Base-by-base conservation (phyloP, 1,139 yeast genomes). In the Taphrina communis region DNA sequence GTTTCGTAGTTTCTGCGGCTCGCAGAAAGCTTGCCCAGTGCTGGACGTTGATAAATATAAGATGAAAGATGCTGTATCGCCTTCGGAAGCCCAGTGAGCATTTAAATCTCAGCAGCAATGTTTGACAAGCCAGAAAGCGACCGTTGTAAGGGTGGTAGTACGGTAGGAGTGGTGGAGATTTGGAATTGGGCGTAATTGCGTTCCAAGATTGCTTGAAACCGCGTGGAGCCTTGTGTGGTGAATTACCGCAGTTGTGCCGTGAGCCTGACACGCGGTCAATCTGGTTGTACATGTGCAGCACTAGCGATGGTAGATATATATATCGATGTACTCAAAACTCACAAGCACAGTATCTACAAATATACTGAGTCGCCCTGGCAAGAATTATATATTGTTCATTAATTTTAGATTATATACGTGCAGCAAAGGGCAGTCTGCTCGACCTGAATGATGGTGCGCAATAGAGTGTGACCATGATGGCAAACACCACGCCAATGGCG, bases 1-100 rank as follows among this genome's bases (percentile, higher is more conserved):
- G 44, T 53, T 53, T 31, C 58, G 42, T 19, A n/a, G 2, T 44
- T 12, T 44, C 48, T 44, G 11, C 48, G 48, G 19, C 19, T 44
- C 6, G 48, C 31, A 4, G 31, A 25, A 4, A 25, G 2, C 31
- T 25, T 25, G 31, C 31, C 31, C 2, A 25, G 31, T 2, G 31
- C 31, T 25, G 31, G 31, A 25, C 31, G 31, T 4, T 25, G 31
- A 25, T 25, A 25, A 25, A 25, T 25, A 25, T 25, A 25, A 4
- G 31, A 25, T 25, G 31, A 25, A 25, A 25, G 31, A 25, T 25
- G 31, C 31, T 25, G 31, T 25, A 25, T 25, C 31, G 31, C 31
- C 31, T 25, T 25, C 4, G 31, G 31, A 25, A 25, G 31, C 31
- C 31, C 31, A 25, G 36, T 50, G 35, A 21, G 53, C 53, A 50